Evolutionary conservation across 495 filamentous ascomycete genomes (phyloP), one percentile per base, ranked within the genome.

Genomic region (Thermochaetoides thermophila): DNA sequence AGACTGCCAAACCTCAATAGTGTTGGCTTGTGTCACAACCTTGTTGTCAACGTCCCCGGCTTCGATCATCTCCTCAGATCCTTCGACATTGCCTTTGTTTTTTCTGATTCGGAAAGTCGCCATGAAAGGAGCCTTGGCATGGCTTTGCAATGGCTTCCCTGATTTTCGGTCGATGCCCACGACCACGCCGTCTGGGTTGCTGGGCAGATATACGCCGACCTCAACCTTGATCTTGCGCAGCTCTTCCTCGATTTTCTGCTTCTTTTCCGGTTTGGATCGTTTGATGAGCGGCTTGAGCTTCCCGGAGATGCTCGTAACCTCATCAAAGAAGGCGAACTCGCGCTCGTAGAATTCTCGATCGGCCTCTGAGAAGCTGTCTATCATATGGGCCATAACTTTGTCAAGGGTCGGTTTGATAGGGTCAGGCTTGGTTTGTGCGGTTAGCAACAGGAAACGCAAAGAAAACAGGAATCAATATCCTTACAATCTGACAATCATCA

Each of bases 51-150:
- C 42, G 44, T 42, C 48, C 22, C 45, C 34, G 9, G 60, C 54
- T 37, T 56, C 51, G 2, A 55, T 45, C 38, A 59, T 43, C 14
- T 65, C 67, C 37, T 71, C 68, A 2, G 40, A 46, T 26, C 61
- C 63, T 40, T 71, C 63, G 8, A 14, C 53, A 3, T 45, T 61
- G 3, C 61, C 60, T 35, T 67, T 71, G 20, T 72, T 77, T 57
- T 91, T 94, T 48, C 84, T 78, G 54, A 96, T 92, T 17, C 85
- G 69, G 64, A 99, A 99, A 2, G 91, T 96, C 17, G 91, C 91
- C 89, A 99, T 93, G 55, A 81, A 99, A 0, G 91, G 91, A 9
- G 91, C 86, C 57, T 99, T 99, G 29, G 91, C 91, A 46, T 99
- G 91, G 46, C 80, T 87, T 48, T 99, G 91, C 22, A 99, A 61